Base-by-base conservation (phyloP, 1,284 basidiomycete genomes). In the Ustilago shanxiensis region DNA sequence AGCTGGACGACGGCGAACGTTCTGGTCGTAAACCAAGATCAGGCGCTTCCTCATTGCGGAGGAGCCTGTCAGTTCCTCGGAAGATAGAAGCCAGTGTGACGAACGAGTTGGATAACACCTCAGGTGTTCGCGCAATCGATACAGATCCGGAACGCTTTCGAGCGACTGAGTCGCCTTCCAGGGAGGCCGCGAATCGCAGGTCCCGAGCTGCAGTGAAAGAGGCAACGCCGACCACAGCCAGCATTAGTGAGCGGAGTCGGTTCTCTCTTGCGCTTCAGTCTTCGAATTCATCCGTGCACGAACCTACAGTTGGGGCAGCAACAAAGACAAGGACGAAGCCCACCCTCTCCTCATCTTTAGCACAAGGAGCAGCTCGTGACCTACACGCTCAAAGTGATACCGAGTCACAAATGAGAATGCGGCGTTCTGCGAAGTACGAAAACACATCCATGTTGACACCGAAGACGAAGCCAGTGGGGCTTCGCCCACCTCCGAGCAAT, bases 361-460 rank as follows among this genome's bases (percentile, higher is more conserved):
- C 66, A 14, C 50, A 59, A 10, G n/a, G 53, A 6, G 50, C 24
- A 14, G 13, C 33, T 11, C 10, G 29, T 3, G 31, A 60, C 22
- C n/a, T 20, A 3, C 50, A 45, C 2, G 45, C 55, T 33, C 57
- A 57, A 16, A 66, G 58, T 37, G 53, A 60, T 28, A 56, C 37
- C 47, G 65, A 66, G 20, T 66, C 65, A 0, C 49, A 20, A 2
- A n/a, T 24, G 20, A 54, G 67, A 50, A 33, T 51, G 14, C 60
- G 55, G 44, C 62, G 68, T 0, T 71, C 68, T 9, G 57, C 68
- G 10, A 71, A 65, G 54, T 71, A 71, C 50, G 68, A 65, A 8
- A 24, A 37, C n/a, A 7, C 28, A 14, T 20, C 20, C 2, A 7
- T n/a, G 9, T 44, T 41, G 16, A 57, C 10, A 22, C 24, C 24